These are phyloP conservation scores for Ceratocystis variospora DNA, from an alignment of 2,329 filamentous ascomycete species.

Conservation along the genomic window DNA sequence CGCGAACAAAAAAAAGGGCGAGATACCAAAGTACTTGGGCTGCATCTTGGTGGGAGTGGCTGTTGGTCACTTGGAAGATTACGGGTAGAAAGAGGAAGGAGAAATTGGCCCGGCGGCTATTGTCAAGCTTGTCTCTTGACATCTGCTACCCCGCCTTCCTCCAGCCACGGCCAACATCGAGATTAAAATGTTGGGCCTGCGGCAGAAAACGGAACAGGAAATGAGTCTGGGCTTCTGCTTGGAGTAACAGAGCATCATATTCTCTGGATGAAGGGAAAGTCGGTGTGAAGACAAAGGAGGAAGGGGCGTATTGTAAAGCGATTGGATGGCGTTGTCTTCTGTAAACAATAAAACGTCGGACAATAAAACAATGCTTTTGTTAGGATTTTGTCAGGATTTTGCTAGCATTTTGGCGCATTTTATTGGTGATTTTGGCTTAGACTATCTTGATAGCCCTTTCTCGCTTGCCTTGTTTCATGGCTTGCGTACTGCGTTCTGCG, in stretches of 20 bases:
- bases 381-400: neutral
- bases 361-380: constrained; percentile 2
- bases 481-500: neutral
- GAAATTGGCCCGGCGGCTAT: neutral
- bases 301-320: neutral
- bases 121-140: neutral
- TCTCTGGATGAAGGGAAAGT: neutral
- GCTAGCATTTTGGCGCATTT: no score
- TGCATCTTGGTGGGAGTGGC: no score
- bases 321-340: neutral
- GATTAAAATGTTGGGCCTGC: no score
- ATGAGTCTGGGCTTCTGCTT: neutral
- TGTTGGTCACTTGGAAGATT: no score
- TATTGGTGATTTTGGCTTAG: neutral
- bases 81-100: no score
- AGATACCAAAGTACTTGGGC: no score
- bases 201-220: neutral
- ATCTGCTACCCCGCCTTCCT: neutral
- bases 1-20: neutral
- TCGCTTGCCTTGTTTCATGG: neutral
- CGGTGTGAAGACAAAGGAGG: neutral
- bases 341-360: neutral
- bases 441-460: neutral
- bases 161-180: neutral
- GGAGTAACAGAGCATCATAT: neutral